Evolutionary conservation across 2,329 filamentous ascomycete species (phyloP).

Genomic region (Aspergillus texensis): DNA sequence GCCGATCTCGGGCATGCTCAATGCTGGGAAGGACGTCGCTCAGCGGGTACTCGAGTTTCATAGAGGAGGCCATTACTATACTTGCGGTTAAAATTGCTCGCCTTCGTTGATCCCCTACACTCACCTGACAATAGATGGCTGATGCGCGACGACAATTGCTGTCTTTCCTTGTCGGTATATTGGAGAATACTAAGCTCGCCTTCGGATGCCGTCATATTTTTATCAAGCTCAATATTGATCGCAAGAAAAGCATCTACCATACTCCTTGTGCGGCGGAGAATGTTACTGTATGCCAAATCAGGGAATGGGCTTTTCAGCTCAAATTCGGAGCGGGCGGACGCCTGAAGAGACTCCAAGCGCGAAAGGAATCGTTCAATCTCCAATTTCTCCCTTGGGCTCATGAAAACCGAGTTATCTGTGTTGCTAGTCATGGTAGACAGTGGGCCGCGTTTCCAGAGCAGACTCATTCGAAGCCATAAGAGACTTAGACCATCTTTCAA

Average conservation of each 20-base stretch:
- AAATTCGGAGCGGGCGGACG: conserved; percentile 79
- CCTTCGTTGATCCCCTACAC: conserved; percentile 19
- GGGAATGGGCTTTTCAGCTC: conserved; percentile 88
- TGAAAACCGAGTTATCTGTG: conserved; percentile 66
- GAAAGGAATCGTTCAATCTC: conserved; percentile 78
- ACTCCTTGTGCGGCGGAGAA: conserved; percentile 77
- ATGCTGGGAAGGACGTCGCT: conserved; percentile 87
- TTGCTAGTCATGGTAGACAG: conserved; percentile 71
- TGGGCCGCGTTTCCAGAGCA: conserved; percentile 95
- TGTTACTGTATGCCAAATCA: conserved; percentile 68
- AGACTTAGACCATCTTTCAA: conserved; percentile 86
- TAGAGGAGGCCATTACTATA: conserved; percentile 83
- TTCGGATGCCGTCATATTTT: conserved; percentile 72
- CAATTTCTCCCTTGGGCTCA: conserved; percentile 84
- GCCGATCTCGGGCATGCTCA: conserved; percentile 74
- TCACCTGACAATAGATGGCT: conserved; percentile 75
- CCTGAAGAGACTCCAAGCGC: conserved; percentile 73
- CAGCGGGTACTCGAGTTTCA: conserved; percentile 93
- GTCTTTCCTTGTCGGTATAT: conserved; percentile 78
- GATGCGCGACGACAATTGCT: conserved; percentile 81
- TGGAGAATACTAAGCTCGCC: conserved; percentile 80
- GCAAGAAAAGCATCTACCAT: conserved; percentile 94
- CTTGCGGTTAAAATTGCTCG: conserved; percentile 38
- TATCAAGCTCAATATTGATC: conserved; percentile 89
- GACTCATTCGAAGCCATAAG: conserved; percentile 90